phyloP scores from a whole-genome alignment of 768 basidiomycete genomes.

The Amanita rimosa region DNA sequence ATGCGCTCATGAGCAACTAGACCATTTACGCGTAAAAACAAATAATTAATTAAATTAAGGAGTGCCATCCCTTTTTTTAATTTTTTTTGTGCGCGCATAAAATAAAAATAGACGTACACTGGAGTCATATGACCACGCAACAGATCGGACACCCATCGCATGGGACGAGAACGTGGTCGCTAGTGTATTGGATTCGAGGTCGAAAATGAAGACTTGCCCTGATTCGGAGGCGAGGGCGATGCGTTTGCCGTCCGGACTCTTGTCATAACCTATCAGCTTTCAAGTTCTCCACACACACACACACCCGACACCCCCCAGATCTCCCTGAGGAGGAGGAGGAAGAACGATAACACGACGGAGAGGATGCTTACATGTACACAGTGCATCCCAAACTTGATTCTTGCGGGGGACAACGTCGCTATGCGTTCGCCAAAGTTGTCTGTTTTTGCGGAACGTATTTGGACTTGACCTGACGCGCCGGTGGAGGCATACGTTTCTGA shows the following conservation, averaged over 20 bases:
- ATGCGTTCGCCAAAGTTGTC: constrained; percentile 59
- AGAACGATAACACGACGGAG: not conserved
- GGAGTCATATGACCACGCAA: constrained; percentile 86
- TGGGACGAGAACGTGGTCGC: constrained; percentile 73
- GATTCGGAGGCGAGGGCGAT: constrained; percentile 77
- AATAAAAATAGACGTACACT: constrained; percentile 39
- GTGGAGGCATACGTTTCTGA: constrained; percentile 67
- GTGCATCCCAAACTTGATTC: constrained; percentile 69
- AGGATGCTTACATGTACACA: constrained; percentile 54
- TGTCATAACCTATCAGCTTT: constrained; percentile 6
- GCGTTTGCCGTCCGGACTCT: constrained; percentile 85
- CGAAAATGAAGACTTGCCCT: constrained; percentile 84
- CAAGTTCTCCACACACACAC: too few relatives aligned
- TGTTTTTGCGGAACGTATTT: constrained; percentile 57
- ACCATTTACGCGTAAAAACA: too few relatives aligned
- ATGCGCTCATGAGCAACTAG: constrained; percentile 80
- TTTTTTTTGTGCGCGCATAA: too few relatives aligned
- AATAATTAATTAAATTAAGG: not conserved
- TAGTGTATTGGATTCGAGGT: constrained; percentile 57
- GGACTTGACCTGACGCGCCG: constrained; percentile 59
- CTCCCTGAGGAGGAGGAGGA: too few relatives aligned
- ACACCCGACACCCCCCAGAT: too few relatives aligned
- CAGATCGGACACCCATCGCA: constrained; percentile 78
- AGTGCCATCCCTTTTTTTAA: not conserved
- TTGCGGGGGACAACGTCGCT: constrained; percentile 48